phyloP scores from a whole-genome alignment of 495 filamentous ascomycete genomes.

The Lepidopterella palustris region DNA sequence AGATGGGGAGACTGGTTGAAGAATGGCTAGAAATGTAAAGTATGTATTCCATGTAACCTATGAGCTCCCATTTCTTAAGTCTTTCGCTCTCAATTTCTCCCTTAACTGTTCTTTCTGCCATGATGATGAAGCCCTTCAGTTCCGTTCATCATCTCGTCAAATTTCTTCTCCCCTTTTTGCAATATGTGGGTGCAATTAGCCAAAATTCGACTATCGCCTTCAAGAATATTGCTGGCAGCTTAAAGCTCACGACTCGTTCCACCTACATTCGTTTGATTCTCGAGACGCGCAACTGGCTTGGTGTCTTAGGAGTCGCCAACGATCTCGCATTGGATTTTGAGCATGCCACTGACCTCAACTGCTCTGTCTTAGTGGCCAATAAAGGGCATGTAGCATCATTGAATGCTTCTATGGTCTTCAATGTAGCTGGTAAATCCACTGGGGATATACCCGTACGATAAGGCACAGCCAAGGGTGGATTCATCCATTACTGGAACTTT shows the following conservation, averaged over 20 bases:
- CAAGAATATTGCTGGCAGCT: slow-evolving; percentile 30
- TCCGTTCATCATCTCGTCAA: slow-evolving; percentile 6
- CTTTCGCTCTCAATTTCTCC: background rate
- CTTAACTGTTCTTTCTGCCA: background rate
- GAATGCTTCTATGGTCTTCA: slow-evolving; percentile 38
- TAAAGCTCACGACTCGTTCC: slow-evolving; percentile 23
- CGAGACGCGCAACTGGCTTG: slow-evolving; percentile 54
- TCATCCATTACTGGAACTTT: slow-evolving; percentile 69
- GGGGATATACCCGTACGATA: slow-evolving; percentile 8
- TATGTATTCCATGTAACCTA: background rate
- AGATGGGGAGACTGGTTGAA: background rate
- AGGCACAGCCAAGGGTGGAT: slow-evolving; percentile 8
- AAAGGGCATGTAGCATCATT: slow-evolving; percentile 27
- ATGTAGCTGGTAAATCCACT: slow-evolving; percentile 39
- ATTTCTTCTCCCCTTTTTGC: slow-evolving; percentile 5
- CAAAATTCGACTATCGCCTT: slow-evolving; percentile 53
- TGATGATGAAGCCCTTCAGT: slow-evolving; percentile 16
- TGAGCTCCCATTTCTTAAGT: background rate
- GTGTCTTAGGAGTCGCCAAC: slow-evolving; percentile 59
- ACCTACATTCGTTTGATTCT: slow-evolving; percentile 45
- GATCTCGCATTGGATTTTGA: slow-evolving; percentile 68
- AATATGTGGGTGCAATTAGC: slow-evolving; percentile 42
- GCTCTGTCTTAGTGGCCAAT: slow-evolving; percentile 36
- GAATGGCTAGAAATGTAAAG: background rate
- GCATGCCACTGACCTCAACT: slow-evolving; percentile 56